Base-by-base conservation (phyloP, 1,284 basidiomycete species). In the Trametes versicolor region DNA sequence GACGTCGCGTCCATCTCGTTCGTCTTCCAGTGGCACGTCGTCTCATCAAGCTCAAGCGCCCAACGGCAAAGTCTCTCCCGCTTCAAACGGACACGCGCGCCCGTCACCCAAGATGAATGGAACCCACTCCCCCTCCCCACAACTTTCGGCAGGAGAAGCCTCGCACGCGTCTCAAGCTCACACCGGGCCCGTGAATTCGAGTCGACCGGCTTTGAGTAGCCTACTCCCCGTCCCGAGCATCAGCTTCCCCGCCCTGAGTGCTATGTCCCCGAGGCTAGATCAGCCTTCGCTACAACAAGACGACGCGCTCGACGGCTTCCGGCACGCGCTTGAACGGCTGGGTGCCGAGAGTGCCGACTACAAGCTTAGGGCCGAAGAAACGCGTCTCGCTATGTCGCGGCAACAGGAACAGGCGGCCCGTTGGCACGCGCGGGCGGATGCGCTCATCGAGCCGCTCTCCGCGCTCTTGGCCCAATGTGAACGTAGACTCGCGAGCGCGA, bases 391-490 rank as follows among this genome's bases (percentile, higher is more conserved):
- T 1, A 48, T 62, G 43, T 64, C 67, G 13, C 47, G 32, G 8
- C 59, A 64, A 23, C 67, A 66, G 41, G 59, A 60, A 3, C 61
- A 61, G 25, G 51, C 58, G 6, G 53, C 65, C 10, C 63, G 58
- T 12, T 60, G 63, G 65, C 57, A 63, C n/a, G 63, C 58, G 0
- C 61, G 52, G 21, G 65, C 63, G 1, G 61, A 67, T 7, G 36
- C 53, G 4, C 32, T 63, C 17, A 7, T 59, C 48, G 61, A 63
- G 13, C 34, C 39, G 13, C 37, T 66, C 15, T 13, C 23, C 9
- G 13, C 60, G 12, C 8, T 55, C 15, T 52, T 56, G 13, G 47
- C 39, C 7, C 49, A 57, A 6, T 61, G 50, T 27, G 62, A 68
- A 43, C 56, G 29, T 21, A 57, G 32, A 29, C 25, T 57, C 25